phyloP scores from a whole-genome alignment of 805 yeast genomes.

The Brettanomyces naardenensis region DNA sequence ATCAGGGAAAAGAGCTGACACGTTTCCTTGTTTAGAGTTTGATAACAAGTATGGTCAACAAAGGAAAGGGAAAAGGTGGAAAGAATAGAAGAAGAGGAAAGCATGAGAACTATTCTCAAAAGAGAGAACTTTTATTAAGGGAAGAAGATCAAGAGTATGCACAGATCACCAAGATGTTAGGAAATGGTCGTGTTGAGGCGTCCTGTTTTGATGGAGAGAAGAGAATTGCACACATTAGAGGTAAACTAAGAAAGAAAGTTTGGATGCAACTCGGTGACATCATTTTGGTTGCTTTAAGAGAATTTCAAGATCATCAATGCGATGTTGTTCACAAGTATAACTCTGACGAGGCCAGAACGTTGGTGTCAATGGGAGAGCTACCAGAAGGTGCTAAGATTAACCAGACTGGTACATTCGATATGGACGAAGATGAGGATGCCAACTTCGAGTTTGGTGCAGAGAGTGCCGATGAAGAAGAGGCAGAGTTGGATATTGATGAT shows the following conservation, averaged over 20 bases:
- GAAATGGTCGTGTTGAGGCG: slow-evolving; percentile 96
- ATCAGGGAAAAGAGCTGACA: too few relatives aligned
- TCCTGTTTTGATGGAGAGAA: slow-evolving; percentile 88
- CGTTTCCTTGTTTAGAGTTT: too few relatives aligned
- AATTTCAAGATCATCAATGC: slow-evolving; percentile 96
- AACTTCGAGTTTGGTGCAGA: slow-evolving; percentile 97
- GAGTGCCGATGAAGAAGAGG: slow-evolving; percentile 65
- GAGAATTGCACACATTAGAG: slow-evolving; percentile 97
- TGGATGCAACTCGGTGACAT: slow-evolving; percentile 99
- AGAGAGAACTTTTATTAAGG: slow-evolving; percentile 85
- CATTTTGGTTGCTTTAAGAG: slow-evolving; percentile 91
- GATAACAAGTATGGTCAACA: slow-evolving; percentile 39
- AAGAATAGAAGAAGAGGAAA: slow-evolving; percentile 97
- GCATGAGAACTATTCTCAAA: slow-evolving; percentile 84
- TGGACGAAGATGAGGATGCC: slow-evolving; percentile 94
- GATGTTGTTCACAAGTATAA: slow-evolving; percentile 96
- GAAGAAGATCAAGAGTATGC: slow-evolving; percentile 99
- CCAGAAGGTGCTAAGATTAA: slow-evolving; percentile 97
- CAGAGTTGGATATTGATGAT: slow-evolving; percentile 87
- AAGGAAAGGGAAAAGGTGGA: slow-evolving; percentile 55
- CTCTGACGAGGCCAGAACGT: slow-evolving; percentile 95
- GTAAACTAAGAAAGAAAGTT: slow-evolving; percentile 97
- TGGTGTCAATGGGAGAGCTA: slow-evolving; percentile 92
- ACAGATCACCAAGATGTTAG: slow-evolving; percentile 96
- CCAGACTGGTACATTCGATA: slow-evolving; percentile 95